Conservation (phyloP, 2,329 filamentous ascomycete genomes). For the Aurifilum marmelostoma region DNA sequence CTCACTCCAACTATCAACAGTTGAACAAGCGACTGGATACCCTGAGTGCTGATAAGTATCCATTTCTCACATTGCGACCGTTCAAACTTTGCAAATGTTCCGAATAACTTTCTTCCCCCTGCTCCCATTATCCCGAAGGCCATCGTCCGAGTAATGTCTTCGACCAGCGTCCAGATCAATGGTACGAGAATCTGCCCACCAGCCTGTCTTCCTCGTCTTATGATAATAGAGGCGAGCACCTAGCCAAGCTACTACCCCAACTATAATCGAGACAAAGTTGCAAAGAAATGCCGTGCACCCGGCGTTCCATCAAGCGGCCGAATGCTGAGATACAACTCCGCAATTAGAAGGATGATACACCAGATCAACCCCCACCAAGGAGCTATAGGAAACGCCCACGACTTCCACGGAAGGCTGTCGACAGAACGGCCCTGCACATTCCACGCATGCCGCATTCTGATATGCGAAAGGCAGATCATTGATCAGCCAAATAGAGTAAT, state of each 20-base stretch:
- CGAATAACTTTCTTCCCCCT: no score
- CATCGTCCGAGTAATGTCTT: constrained; percentile 27
- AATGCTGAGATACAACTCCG: constrained; percentile 51
- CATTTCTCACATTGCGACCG: no score
- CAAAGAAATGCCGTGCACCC: constrained; percentile 48
- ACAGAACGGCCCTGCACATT: constrained; percentile 42
- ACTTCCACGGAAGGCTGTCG: constrained; percentile 46
- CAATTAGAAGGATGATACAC: constrained; percentile 49
- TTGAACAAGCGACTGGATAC: no score
- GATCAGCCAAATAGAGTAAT: constrained; percentile 49
- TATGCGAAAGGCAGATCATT: constrained; percentile 47
- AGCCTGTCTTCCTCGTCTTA: constrained; percentile 37
- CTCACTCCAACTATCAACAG: no score
- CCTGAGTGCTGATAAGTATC: no score
- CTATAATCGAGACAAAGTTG: constrained; percentile 48
- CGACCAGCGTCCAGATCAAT: constrained; percentile 42
- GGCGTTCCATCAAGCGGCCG: constrained; percentile 44
- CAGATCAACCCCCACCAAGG: constrained; percentile 48
- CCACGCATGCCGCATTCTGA: constrained; percentile 48
- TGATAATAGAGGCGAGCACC: constrained; percentile 44
- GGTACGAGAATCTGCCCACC: constrained; percentile 36
- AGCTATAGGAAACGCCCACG: constrained; percentile 47
- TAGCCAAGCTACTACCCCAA: constrained; percentile 46
- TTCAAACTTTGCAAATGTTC: no score
- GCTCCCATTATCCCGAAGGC: no score